Evolutionary conservation across 331 rosid species (phyloP).

Genomic region (Pyracantha coccinea): DNA sequence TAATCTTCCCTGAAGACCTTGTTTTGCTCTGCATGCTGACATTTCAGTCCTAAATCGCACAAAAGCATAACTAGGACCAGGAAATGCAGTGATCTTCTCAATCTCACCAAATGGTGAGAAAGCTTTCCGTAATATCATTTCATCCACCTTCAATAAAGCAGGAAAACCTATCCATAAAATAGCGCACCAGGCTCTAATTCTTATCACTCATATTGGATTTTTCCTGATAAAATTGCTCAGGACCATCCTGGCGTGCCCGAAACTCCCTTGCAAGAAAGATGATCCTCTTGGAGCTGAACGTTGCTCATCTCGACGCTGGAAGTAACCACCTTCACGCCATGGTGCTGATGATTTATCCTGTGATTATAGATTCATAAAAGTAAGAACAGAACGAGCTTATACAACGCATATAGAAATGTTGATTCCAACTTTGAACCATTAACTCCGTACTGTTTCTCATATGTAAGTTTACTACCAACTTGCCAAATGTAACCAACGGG

Average conservation of each 20-base stretch:
- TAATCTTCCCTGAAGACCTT: slow-evolving; percentile 71
- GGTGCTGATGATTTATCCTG: slow-evolving; percentile 75
- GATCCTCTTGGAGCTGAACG: slow-evolving; percentile 49
- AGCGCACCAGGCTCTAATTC: slow-evolving; percentile 82
- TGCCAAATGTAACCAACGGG: neutral
- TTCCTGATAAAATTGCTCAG: slow-evolving; percentile 49
- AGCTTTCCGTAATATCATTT: slow-evolving; percentile 55
- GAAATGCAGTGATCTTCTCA: slow-evolving; percentile 81
- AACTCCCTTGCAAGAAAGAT: slow-evolving; percentile 60
- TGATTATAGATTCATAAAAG: slow-evolving; percentile 28
- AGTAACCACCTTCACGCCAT: slow-evolving; percentile 48
- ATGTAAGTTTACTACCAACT: neutral
- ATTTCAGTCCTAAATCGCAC: slow-evolving; percentile 57
- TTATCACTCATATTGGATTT: slow-evolving; percentile 61
- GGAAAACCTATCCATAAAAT: slow-evolving; percentile 98
- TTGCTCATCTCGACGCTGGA: slow-evolving; percentile 49
- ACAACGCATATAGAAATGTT: neutral
- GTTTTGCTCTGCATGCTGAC: slow-evolving; percentile 74
- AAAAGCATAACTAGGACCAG: slow-evolving; percentile 93
- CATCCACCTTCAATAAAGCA: slow-evolving; percentile 75
- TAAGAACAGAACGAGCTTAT: slow-evolving; percentile 13
- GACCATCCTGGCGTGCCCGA: slow-evolving; percentile 51
- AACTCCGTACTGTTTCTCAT: neutral
- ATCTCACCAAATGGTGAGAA: slow-evolving; percentile 89
- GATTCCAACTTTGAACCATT: neutral